Evolutionary conservation across 371 early-diverging fungal genomes (phyloP), one percentile per base, ranked within the genome.

Genomic region (Zopfochytrium polystomum): DNA sequence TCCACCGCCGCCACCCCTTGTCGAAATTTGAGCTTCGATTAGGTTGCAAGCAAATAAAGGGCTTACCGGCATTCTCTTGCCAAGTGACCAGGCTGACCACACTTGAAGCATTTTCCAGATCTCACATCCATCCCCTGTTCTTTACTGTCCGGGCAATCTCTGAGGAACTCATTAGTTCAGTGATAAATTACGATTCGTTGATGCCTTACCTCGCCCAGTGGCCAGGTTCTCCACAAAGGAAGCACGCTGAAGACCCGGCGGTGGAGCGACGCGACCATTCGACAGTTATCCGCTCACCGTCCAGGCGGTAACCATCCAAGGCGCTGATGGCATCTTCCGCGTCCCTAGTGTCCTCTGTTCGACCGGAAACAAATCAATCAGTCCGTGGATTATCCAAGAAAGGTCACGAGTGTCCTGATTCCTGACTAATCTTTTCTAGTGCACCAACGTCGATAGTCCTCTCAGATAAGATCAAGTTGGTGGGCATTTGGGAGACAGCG

Each of bases 101-200:
- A 80, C 62, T 73, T 72, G 76, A 80, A 80, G 73, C 77, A 75
- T 48, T 73, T 71, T 29, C 79, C 79, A 15, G 64, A 63, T 31
- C 71, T 53, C 13, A 79, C 77, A 50, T 76, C 77, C 55, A 75
- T 46, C 6, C 77, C 79, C 46, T 71, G 68, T 32, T 74, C 71
- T n/a, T 62, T 49, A 60, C 66, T 76, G 11, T 72, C 68, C 1
- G 75, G 77, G 48, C 80, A 79, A 15, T 79, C 80, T 30, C 72
- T 72, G 53, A 15, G 22, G 13, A 6, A 32, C 5, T 22, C 7
- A 52, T 20, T 26, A 20, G 22, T 11, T 52, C 52, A 52, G 23
- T 30, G 13, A 27, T 30, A 27, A 52, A 30, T 18, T 11, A 52
- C 38, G 18, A 18, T 20, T 3, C n/a, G 15, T 25, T 4, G 38